Base-by-base conservation (phyloP, 1,139 yeast genomes). In the Schizosaccharomyces versatilis region DNA sequence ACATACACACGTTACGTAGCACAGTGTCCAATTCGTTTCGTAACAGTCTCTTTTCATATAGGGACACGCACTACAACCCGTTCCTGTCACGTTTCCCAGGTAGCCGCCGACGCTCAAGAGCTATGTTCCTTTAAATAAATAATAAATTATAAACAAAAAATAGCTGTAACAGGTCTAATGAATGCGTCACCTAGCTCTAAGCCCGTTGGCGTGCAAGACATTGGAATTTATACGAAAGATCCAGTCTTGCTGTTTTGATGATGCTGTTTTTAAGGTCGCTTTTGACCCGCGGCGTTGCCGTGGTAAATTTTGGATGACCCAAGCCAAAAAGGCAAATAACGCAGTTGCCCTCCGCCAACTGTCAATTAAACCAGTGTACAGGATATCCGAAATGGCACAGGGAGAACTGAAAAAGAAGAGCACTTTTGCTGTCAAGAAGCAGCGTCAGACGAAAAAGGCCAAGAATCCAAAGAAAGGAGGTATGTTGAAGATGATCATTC, bases 381-480 rank as follows among this genome's bases (percentile, higher is more conserved):
- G 32, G 32, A 24, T 24, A 24, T 24, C 5, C 51, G 17, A 32
- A 6, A 49, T 49, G 52, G 41, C 42, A 14, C 52, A 49, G 36
- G 52, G 52, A 38, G 42, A 38, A 39, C 1, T 49, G 9, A 49
- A 49, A 8, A 38, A 17, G 6, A 44, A 44, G 3, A 15, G n/a
- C n/a, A 19, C 24, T 17, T 10, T 10, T 15, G 48, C 48, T 12
- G 14, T 3, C 48, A 15, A 15, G 36, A 14, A 14, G 3, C 14
- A 14, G n/a, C 48, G 48, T 17, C 14, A 10, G 12, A 44, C 48
- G 3, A 44, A 49, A 39, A 14, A 38, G n/a, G 12, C 52, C 38
- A 36, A 49, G 42, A 49, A 49, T 49, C 38, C 52, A 10, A 49
- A 49, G 14, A 49, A 49, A 15, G 52, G 48, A 10, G 48, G 41